Evolutionary conservation across 441 rosid species (phyloP).

Genomic region (Francoa sonchifolia): DNA sequence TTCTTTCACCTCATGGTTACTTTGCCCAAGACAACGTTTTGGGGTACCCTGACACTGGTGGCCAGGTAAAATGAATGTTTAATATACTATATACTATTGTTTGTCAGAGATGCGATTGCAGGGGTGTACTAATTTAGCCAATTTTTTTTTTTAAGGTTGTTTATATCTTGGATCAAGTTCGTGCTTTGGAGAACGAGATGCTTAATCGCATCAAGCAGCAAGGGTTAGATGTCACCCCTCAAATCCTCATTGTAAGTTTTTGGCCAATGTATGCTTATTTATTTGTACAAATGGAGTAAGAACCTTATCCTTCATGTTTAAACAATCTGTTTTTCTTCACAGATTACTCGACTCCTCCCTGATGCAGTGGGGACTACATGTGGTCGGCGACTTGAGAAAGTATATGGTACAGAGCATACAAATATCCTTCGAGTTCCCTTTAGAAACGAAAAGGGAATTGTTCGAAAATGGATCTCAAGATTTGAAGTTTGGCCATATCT

Average conservation of each 20-base stretch:
- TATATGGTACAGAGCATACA: slow-evolving; percentile 57
- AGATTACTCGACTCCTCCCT: slow-evolving; percentile 88
- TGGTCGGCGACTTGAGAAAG: slow-evolving; percentile 88
- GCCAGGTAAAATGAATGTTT: slow-evolving; percentile 67
- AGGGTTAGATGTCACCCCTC: slow-evolving; percentile 81
- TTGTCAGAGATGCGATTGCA: too few species aligned
- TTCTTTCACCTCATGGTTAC: slow-evolving; percentile 87
- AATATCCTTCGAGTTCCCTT: slow-evolving; percentile 93
- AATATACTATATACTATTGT: neutral
- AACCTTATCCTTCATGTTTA: too few species aligned
- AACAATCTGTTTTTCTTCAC: slow-evolving; percentile 15
- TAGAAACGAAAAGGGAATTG: slow-evolving; percentile 69
- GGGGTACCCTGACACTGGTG: slow-evolving; percentile 98
- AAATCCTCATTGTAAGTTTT: slow-evolving; percentile 71
- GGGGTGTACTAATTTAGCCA: neutral
- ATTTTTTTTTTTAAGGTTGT: slow-evolving; percentile 43
- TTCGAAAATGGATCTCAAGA: slow-evolving; percentile 87
- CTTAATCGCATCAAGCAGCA: slow-evolving; percentile 77
- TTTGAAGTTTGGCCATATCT: slow-evolving; percentile 98
- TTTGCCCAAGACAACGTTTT: slow-evolving; percentile 90
- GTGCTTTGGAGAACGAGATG: slow-evolving; percentile 86
- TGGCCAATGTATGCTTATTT: neutral
- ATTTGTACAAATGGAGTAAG: too few species aligned
- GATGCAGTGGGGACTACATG: slow-evolving; percentile 96
- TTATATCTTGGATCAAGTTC: slow-evolving; percentile 93